Base-by-base conservation (phyloP, 306 rosid species). In the Prunus campanulata region DNA sequence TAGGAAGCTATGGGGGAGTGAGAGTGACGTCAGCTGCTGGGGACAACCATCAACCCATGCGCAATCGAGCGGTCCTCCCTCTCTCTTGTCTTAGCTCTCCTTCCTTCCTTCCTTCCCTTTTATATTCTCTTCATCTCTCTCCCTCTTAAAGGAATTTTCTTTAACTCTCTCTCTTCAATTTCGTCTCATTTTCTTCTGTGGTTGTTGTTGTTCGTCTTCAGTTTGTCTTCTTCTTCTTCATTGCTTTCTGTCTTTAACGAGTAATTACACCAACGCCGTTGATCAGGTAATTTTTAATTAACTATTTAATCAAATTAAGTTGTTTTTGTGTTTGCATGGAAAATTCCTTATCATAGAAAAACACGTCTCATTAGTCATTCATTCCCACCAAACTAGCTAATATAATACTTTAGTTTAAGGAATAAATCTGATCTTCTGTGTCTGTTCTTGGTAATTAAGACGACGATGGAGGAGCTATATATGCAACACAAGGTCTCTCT, bases 11-110 rank as follows among this genome's bases (percentile, higher is more conserved):
- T 78, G 47, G 89, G 65, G 6, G 66, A 72, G 44, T 39, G 77
- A 30, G 54, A 66, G 42, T 87, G 93, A 91, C 90, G 83, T 87
- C 90, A 89, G 75, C 76, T 29, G 79, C 76, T 72, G 90, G 93
- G 96, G 96, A 89, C 94, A 89, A 85, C 72, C 78, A 72, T 80
- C 52, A 86, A 87, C 48, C 94, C 98, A 93, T 89, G 98, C 98
- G 98, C 98, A 89, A 68, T 81, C 74, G 83, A 80, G 93, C 93
- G 94, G 92, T 87, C 98, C 98, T 87, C 72, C 30, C 44, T 49
- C 78, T 42, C 32, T 4, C 47, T 39, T 39, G 44, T 39, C 44
- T 39, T 39, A 39, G 44, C 44, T 39, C 14, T 48, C 51, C 14
- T 12, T 11, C 18, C 47, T 64, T 14, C 74, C 47, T 64, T 14